Base-by-base conservation (phyloP, 768 basidiomycete species). In the Naganishia randhawae region DNA sequence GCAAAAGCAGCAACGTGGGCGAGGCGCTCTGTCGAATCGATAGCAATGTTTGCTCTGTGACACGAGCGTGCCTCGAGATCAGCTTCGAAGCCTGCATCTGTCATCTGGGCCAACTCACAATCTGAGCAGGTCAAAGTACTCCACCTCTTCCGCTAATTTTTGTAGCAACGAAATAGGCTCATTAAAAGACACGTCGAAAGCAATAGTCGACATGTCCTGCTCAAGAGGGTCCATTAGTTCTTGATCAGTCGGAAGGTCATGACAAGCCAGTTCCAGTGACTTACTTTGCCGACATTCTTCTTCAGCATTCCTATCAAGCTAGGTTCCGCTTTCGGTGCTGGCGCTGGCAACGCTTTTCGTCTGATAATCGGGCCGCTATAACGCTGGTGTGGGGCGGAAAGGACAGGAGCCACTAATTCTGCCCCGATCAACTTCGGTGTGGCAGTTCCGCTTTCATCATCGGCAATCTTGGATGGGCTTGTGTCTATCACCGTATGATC, bases 81-180 rank as follows among this genome's bases (percentile, higher is more conserved):
- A 61, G 22, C 7, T 29, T n/a, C 39, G 25, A 42, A 61, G 17
- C 3, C n/a, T 35, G 2, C 14, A 13, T 13, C 37, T 61, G 11
- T 1, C 57, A 39, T 41, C n/a, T 50, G 54, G 14, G 1, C 13
- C 54, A 13, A 61, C 57, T 61, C 17, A 61, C 63, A 64, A 37
- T 64, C 41, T 50, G 19, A 68, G 51, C 17, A 68, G 25, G 19
- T 62, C 55, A n/a, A 50, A 50, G 50, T 68, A 68, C 32, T 68
- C 67, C 45, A 62, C 55, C 25, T 68, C 67, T 53, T 68, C 67
- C 22, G 67, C 67, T 16, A 68, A 33, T 41, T 67, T 67, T 78
- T 94, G 92, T 11, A 92, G 83, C 48, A 94, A 82, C 0, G 89
- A 89, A 39, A 94, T 79, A 33, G 91, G 91, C 73, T 94, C 91